Base-by-base conservation (phyloP, 805 yeast genomes). In the Debaryomyces tyrocola region DNA sequence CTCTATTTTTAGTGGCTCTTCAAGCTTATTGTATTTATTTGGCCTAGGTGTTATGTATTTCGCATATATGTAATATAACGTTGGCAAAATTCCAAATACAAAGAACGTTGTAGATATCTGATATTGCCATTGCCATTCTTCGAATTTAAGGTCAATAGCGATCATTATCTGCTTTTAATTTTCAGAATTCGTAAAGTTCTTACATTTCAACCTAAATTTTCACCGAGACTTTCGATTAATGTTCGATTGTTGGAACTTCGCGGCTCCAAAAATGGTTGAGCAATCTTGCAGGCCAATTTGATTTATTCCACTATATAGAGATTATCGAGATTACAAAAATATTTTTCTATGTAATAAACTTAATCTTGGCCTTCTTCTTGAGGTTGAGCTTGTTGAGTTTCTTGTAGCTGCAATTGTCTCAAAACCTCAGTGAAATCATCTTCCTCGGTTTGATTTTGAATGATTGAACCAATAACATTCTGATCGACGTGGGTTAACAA, bases 401-500 rank as follows among this genome's bases (percentile, higher is more conserved):
- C 56, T 29, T 45, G 52, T n/a, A 37, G 45, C 39, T 60, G 63
- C 27, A 64, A 43, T 36, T 55, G 63, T 36, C 57, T 42, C 10
- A 63, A 41, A 2, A 60, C 45, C 5, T 57, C 67, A 4, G 58
- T 66, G 41, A 61, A 56, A 27, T 56, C 60, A 10, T 58, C 61
- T 4, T 60, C 61, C 15, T 59, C 61, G 6, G 68, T 66, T 40
- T 66, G 50, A 39, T 59, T 63, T 40, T 67, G 73, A 41, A 78
- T 60, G 4, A 75, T 73, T 4, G 74, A 65, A 1, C 77, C 74
- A 40, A 79, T 67, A 17, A 74, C 54, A 34, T 73, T 70, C 40
- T 74, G 78, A 54, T 79, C 80, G 14, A 79, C 73, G 53, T 73
- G 71, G 48, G 75, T 70, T 20, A 68, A 58, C 31, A 77, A 60